These are phyloP conservation scores for Jamesozyma hellenica DNA, from an alignment of 805 yeast genomes.

Conservation along the genomic window DNA sequence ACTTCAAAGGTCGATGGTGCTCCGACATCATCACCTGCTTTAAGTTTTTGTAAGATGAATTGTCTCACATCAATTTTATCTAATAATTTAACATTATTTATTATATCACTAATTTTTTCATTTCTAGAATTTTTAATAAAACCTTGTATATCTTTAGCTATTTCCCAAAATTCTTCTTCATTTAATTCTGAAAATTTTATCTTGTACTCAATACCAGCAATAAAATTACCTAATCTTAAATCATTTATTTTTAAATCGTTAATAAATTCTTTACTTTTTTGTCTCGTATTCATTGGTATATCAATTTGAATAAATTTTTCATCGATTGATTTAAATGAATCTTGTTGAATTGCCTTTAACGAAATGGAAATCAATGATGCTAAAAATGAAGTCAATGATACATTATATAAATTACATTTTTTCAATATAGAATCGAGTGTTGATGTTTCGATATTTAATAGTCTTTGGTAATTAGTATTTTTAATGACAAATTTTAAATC, in stretches of 20 bases:
- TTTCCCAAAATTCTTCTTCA: conserved; percentile 10
- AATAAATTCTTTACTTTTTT: conserved; percentile 6
- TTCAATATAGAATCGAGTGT: conserved; percentile 8
- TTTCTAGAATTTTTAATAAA: conserved; percentile 2
- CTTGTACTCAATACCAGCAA: conserved; percentile 11
- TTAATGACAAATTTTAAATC: conserved; percentile 7
- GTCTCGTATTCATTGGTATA: conserved; percentile 23
- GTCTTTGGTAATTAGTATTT: conserved; percentile 16
- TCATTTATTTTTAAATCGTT: conserved; percentile 3
- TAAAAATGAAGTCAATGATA: conserved; percentile 19
- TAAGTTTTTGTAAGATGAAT: conserved; percentile 12
- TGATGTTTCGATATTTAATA: conserved; percentile 8
- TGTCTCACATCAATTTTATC: conserved; percentile 14
- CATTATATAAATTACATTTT: conserved; percentile 14
- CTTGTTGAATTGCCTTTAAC: neutral
- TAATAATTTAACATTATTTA: conserved; percentile 16
- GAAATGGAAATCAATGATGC: conserved; percentile 10
- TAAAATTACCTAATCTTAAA: conserved; percentile 18
- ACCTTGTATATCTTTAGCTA: conserved; percentile 10
- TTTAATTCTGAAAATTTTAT: conserved; percentile 1
- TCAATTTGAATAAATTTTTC: conserved; percentile 9
- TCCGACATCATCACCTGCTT: conserved; percentile 3
- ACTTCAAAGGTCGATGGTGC: conserved; percentile 24
- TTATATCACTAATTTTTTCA: conserved; percentile 7
- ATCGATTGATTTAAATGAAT: neutral